Evolutionary conservation across 1,139 yeast genomes (phyloP), one percentile per base, ranked within the genome.

Genomic region (Magnusiomyces sp.): DNA sequence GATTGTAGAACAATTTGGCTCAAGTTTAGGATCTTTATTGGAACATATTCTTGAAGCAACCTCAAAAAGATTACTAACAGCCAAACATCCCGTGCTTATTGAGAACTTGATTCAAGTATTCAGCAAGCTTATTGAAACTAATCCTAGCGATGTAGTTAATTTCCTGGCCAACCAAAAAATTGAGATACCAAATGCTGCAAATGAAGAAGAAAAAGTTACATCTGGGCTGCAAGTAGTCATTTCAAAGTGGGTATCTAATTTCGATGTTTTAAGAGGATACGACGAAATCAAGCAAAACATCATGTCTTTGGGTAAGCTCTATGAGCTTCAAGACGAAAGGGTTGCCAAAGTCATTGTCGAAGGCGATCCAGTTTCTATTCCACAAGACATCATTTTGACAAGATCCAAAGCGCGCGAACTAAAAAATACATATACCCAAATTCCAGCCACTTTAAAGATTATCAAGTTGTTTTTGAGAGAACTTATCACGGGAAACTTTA

Each of bases 211-310:
- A 11, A 43, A 33, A 14, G 17, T 20, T 5, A 31, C 42, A 11
- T 40, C 68, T 43, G 81, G 80, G 1, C 63, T 83, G 14, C 63
- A 65, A 7, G 63, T 71, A 2, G 77, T 83, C 1, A 62, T 86
- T 46, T 82, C 83, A 4, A 81, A 84, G 50, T 90, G 97, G 97
- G 75, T 90, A 48, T 79, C 79, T 37, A 77, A 89, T 1, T 90
- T 86, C 66, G 94, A 86, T 59, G 80, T 83, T 1, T 76, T 90
- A 43, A 72, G 94, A 53, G 97, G 97, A 0, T 81, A 77, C 53
- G 85, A 81, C 39, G 80, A 79, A 53, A 87, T 90, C 50, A 74
- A 77, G 55, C 80, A 79, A 52, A 86, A 86, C 61, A 76, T 87
- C 4, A 63, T 77, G 40, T 95, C 97, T 0, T 71, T 92, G 43